Conservation (phyloP, 2,329 filamentous ascomycete genomes). For the Pseudopyricularia javanii region DNA sequence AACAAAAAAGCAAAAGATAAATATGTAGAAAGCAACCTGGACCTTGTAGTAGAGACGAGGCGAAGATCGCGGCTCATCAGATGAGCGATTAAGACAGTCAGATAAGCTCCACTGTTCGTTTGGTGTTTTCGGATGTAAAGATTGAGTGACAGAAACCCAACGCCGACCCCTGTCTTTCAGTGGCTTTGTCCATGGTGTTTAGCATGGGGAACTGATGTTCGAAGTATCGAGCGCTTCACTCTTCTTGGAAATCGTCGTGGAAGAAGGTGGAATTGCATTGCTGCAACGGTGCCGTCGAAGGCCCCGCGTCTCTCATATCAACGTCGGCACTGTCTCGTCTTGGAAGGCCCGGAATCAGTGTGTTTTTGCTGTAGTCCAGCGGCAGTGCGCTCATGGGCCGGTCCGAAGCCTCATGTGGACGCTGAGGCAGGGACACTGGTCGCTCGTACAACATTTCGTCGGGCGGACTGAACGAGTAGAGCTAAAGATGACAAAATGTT, state of each 20-base stretch:
- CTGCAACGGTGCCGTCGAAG: constrained; percentile 39
- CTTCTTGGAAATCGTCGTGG: constrained; percentile 20
- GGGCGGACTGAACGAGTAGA: constrained; percentile 90
- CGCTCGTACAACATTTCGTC: constrained; percentile 50
- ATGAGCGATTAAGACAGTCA: not conserved
- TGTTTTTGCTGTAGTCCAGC: constrained; percentile 27
- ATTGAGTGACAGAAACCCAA: not conserved
- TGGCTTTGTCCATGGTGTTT: not conserved
- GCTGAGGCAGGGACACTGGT: constrained; percentile 35
- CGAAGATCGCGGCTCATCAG: not conserved
- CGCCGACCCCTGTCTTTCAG: not conserved
- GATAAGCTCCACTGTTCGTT: not conserved
- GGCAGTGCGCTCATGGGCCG: constrained; percentile 40
- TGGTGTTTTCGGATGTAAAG: not conserved
- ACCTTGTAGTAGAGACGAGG: not conserved
- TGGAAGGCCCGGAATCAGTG: constrained; percentile 15
- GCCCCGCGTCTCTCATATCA: constrained; percentile 43
- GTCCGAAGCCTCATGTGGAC: constrained; percentile 28
- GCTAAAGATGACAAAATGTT: constrained; percentile 33
- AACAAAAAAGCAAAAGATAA: constrained; percentile 1
- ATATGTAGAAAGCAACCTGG: not conserved
- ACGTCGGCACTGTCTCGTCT: constrained; percentile 32
- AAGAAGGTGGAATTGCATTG: constrained; percentile 36
- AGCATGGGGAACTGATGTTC: not conserved
- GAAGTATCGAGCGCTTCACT: not conserved